phyloP scores from a whole-genome alignment of 805 yeast genomes.

The Teunomyces kruisii region DNA sequence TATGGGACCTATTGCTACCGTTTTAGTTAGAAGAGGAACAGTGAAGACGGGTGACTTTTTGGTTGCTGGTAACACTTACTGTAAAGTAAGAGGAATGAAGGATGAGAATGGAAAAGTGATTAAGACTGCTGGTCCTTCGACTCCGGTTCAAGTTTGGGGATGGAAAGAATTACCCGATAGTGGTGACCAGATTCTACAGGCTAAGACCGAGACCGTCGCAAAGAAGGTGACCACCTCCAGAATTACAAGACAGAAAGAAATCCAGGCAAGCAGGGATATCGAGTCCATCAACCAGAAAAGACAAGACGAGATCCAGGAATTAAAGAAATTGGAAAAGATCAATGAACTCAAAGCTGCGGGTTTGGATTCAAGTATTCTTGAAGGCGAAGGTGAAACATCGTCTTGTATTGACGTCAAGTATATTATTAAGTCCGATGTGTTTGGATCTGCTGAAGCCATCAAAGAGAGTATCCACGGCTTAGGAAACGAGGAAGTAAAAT shows the following conservation, averaged over 20 bases:
- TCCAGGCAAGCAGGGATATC: slow-evolving; percentile 62
- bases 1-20: slow-evolving; percentile 82
- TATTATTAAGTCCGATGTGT: slow-evolving; percentile 86
- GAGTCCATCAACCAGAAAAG: slow-evolving; percentile 70
- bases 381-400: slow-evolving; percentile 27
- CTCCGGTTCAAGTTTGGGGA: slow-evolving; percentile 88
- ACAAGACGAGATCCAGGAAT: slow-evolving; percentile 50
- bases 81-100: slow-evolving; percentile 76
- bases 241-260: slow-evolving; percentile 47
- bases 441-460: slow-evolving; percentile 94
- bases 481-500: slow-evolving; percentile 84
- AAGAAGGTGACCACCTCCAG: slow-evolving; percentile 73
- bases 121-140: slow-evolving; percentile 75
- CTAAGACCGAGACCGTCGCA: slow-evolving; percentile 69
- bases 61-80: slow-evolving; percentile 84
- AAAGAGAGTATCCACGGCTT: slow-evolving; percentile 73
- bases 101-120: slow-evolving; percentile 70
- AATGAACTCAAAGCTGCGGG: slow-evolving; percentile 64
- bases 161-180: slow-evolving; percentile 94
- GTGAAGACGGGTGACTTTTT: slow-evolving; percentile 67
- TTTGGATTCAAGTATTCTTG: slow-evolving; percentile 48
- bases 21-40: slow-evolving; percentile 77
- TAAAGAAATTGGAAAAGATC: slow-evolving; percentile 51
- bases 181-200: slow-evolving; percentile 81
- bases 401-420: slow-evolving; percentile 45